Base-by-base conservation (phyloP, 2,329 filamentous ascomycete genomes). In the Aureobasidium sp. region DNA sequence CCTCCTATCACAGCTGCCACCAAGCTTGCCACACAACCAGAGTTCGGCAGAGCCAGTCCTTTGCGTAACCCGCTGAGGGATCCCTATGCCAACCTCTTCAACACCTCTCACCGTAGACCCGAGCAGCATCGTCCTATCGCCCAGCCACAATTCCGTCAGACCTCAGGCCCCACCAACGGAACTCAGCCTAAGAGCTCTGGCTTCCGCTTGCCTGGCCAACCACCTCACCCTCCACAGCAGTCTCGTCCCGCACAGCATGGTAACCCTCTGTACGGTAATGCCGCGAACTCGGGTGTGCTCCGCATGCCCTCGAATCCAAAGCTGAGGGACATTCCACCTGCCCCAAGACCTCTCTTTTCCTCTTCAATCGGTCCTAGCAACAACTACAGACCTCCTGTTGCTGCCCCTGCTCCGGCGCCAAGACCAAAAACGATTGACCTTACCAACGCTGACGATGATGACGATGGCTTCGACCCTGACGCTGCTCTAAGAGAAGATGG, bases 1-100 rank as follows among this genome's bases (percentile, higher is more conserved):
- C 47, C 48, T 15, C 26, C 37, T 13, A 57, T n/a, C n/a, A n/a
- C 61, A 13, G 48, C 48, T 7, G 47, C 57, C 23, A n/a, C 57
- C n/a, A 60, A 60, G 34, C 57, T 60, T 46, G 20, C 57, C 10
- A 26, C 57, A 46, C 51, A 55, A 41, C 76, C 80, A 42, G 78
- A 85, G 67, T 87, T 86, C 68, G 84, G 84, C 57, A 80, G 82
- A 67, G 77, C 84, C 1, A 85, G 82, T 64, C 81, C 83, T 17
- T 72, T 86, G 62, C 76, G 82, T 66, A 77, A 79, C 69, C 74
- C 80, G 65, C 67, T 75, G 70, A 61, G 48, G 42, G 70, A 73
- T 58, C 71, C 70, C 62, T 68, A 73, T 65, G 70, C 70, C 32
- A 72, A 78, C 64, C 73, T 78, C 6, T 83, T 83, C 73, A 82